Base-by-base conservation (phyloP, 2,329 filamentous ascomycete species). In the Fusarium annulatum region DNA sequence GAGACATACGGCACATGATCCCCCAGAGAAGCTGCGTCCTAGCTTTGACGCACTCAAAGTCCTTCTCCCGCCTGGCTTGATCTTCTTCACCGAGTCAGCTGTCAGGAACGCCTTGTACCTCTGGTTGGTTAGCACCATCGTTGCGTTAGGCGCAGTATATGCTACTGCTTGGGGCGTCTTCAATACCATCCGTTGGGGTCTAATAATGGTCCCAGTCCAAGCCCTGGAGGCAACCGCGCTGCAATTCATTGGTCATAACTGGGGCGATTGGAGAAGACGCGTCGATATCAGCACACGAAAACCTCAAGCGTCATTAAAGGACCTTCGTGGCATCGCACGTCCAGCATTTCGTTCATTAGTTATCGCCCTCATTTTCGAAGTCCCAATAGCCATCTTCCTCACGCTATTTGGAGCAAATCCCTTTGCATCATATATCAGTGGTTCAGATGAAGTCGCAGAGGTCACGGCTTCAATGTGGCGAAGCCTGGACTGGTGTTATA, bases 81-180 rank as follows among this genome's bases (percentile, higher is more conserved):
- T 88, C 42, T 91, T 89, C 0, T 89, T 94, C 43, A 51, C 81
- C 11, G 92, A 94, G 77, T 93, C 91, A 0, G 90, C 89, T 1
- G 81, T 93, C 8, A 85, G 92, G 11, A 94, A 94, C 69, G 86
- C 89, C 0, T 83, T 94, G 0, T 94, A 94, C 67, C 86, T 94
- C 0, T 94, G 91, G 92, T 84, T 94, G 0, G 86, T 94, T 2
- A 86, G 83, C 59, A 89, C 86, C 9, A 92, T 94, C 23, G 86
- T 94, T 0, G 82, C 86, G 0, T 84, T 94, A 66, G 91, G 91
- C 0, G 81, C 83, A 0, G 86, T 89, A 11, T 94, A 94, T 78
- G 89, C 91, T 0, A 94, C 91, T 0, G 91, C 92, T 1, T 94
- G 91, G 92, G 90, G 91, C 4, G 84, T 94, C 15, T 94, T 94